Evolutionary conservation across 176 grass and related monocot species (phyloP).

Genomic region (Triticum dicoccoides): DNA sequence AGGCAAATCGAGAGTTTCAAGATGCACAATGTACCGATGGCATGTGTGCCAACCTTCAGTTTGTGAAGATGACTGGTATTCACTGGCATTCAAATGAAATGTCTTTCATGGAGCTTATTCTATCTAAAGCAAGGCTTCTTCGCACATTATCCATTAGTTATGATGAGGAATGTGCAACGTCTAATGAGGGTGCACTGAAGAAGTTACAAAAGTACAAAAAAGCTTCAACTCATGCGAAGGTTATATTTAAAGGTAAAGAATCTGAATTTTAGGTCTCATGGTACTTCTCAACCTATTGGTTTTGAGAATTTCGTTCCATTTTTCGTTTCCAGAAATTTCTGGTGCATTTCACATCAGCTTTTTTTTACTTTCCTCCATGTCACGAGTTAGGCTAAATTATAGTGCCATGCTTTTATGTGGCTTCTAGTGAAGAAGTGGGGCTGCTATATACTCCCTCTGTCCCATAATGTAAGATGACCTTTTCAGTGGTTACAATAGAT

Average conservation of each 20-base stretch:
- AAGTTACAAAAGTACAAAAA: neutral
- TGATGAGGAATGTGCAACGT: neutral
- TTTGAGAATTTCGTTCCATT: neutral
- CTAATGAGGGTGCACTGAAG: neutral
- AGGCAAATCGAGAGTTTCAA: constrained; percentile 15
- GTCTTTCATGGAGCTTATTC: constrained; percentile 28
- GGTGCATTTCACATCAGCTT: neutral
- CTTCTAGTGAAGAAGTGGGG: neutral
- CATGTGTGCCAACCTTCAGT: constrained; percentile 20
- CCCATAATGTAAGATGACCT: neutral
- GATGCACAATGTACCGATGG: constrained; percentile 23
- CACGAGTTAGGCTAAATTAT: neutral
- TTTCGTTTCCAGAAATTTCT: neutral
- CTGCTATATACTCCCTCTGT: neutral
- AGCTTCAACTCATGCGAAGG: neutral
- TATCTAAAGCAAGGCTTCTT: constrained; percentile 30
- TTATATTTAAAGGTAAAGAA: neutral
- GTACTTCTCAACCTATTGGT: neutral
- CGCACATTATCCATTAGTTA: constrained; percentile 2
- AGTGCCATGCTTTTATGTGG: neutral
- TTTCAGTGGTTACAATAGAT: neutral
- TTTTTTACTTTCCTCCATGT: neutral
- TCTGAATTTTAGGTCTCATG: neutral
- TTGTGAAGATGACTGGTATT: neutral
- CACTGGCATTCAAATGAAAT: constrained; percentile 21